phyloP scores from a whole-genome alignment of 2,329 filamentous ascomycete genomes.

The Trichoderma koningiopsis region DNA sequence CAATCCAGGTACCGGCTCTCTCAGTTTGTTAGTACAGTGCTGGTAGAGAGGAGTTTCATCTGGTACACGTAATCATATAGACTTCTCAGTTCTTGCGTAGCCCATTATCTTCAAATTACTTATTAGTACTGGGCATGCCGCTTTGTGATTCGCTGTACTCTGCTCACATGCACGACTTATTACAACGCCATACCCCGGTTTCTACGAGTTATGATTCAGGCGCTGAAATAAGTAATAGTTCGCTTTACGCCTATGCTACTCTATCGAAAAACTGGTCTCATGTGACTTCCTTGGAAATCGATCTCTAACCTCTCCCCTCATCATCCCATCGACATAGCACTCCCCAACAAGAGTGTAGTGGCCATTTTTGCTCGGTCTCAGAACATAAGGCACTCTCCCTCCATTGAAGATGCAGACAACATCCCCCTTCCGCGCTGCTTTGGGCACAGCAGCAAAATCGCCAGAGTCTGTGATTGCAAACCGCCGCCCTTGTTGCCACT shows the following conservation, averaged over 20 bases:
- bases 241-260: background rate
- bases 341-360: background rate
- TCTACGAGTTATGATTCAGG: no score
- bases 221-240: background rate
- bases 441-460: background rate
- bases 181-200: no score
- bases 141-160: no score
- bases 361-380: background rate
- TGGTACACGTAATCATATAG: no score
- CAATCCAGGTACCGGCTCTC: no score
- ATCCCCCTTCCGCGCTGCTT: background rate
- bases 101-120: no score
- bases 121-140: no score
- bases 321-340: background rate
- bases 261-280: background rate
- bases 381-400: background rate
- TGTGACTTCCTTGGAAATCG: background rate
- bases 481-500: background rate
- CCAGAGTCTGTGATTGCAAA: background rate
- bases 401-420: background rate
- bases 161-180: no score
- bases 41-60: no score
- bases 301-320: background rate
- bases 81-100: no score
- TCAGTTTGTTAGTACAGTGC: no score